Percentiles rank a stretch among this genome's conserved stretches.
These are phyloP conservation scores for Plantago coronopus DNA, from an alignment of 305 asterid species.

Conservation along the genomic window DNA sequence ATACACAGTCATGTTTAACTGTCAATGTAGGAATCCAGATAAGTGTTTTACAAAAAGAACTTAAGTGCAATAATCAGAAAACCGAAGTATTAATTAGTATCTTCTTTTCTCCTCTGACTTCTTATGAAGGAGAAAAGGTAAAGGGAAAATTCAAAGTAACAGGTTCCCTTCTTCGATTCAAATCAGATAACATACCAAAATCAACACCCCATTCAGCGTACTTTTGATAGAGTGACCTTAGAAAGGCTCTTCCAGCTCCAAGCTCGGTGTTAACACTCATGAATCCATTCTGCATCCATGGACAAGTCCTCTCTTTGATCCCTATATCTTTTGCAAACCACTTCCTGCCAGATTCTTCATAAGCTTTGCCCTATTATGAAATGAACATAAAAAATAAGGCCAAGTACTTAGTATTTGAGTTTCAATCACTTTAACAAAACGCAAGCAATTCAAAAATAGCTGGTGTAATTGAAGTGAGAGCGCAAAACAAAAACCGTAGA, in stretches of 20 bases:
- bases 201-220: conserved; percentile 92
- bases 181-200: conserved; percentile 47
- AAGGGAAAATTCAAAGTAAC: too few relatives aligned
- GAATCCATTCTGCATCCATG: conserved; percentile 88
- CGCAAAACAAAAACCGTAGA: neutral
- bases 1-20: conserved; percentile 93
- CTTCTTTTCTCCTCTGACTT: too few relatives aligned
- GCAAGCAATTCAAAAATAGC: conserved; percentile 7
- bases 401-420: neutral
- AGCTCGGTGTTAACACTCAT: conserved; percentile 72
- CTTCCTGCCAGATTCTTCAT: conserved; percentile 55
- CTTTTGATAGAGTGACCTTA: conserved; percentile 85
- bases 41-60: too few relatives aligned
- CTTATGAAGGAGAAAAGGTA: too few relatives aligned
- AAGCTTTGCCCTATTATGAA: conserved; percentile 59
- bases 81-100: neutral
- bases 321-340: conserved; percentile 82
- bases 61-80: neutral
- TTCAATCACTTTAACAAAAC: neutral
- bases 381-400: conserved; percentile 2
- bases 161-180: too few relatives aligned
- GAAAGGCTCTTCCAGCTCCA: conserved; percentile 88
- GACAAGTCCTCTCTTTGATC: conserved; percentile 63
- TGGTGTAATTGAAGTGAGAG: conserved; percentile 2
- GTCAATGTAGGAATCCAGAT: conserved; percentile 23